Evolutionary conservation across 2,329 filamentous ascomycete genomes (phyloP).

Genomic region (Cryphonectria japonica): DNA sequence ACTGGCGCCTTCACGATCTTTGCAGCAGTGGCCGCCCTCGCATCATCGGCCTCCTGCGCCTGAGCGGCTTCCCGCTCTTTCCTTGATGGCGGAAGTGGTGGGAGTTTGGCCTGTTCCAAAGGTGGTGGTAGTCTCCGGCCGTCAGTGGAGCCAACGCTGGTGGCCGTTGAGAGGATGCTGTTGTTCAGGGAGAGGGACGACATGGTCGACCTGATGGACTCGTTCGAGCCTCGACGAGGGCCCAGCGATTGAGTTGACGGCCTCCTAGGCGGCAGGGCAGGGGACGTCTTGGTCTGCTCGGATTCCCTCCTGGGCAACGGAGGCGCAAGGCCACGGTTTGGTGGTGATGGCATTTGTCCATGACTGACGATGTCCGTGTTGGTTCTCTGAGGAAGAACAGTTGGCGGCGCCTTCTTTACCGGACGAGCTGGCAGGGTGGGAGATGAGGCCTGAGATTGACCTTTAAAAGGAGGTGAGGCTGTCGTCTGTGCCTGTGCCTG

Average conservation of each 20-base stretch:
- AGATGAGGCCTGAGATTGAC: conserved; percentile 35
- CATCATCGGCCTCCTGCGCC: conserved; percentile 41
- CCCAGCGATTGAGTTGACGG: conserved; percentile 49
- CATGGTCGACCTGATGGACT: conserved; percentile 59
- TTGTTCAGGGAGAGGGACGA: conserved; percentile 57
- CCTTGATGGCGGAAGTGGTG: conserved; percentile 59
- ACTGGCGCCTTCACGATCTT: conserved; percentile 38
- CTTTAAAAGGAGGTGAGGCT: conserved; percentile 32
- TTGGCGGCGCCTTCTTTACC: conserved; percentile 38
- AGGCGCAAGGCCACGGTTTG: conserved; percentile 37
- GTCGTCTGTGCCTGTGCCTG: conserved; percentile 11
- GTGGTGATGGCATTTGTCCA: conserved; percentile 33
- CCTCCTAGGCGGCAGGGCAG: conserved; percentile 55
- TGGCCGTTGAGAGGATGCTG: conserved; percentile 48
- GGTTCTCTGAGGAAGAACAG: conserved; percentile 46
- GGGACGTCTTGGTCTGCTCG: conserved; percentile 43
- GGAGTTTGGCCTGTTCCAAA: conserved; percentile 60
- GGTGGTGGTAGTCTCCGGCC: conserved; percentile 59
- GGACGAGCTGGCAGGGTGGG: conserved; percentile 47
- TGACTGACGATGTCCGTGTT: conserved; percentile 33
- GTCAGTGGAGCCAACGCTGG: conserved; percentile 45
- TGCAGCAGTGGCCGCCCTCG: conserved; percentile 34
- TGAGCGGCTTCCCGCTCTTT: conserved; percentile 55
- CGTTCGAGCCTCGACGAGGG: conserved; percentile 57
- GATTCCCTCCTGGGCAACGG: conserved; percentile 45